These are phyloP conservation scores for Penicillium silybi DNA, from an alignment of 495 filamentous ascomycete species.

Conservation along the genomic window DNA sequence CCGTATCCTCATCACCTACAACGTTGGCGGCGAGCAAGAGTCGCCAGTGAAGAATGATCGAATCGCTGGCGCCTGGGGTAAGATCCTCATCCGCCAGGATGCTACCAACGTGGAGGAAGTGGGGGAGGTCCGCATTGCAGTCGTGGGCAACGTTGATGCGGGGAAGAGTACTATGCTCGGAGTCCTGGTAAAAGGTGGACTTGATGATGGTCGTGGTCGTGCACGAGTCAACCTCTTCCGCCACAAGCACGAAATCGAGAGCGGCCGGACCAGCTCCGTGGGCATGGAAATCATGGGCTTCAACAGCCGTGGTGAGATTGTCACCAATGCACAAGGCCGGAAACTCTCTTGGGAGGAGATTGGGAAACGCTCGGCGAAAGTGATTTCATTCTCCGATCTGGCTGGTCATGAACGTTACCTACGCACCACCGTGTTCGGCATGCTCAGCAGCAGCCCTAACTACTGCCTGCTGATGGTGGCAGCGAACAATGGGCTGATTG, in stretches of 20 bases:
- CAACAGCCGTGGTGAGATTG: slow-evolving; percentile 80
- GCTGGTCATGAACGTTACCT: slow-evolving; percentile 95
- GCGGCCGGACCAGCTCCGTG: slow-evolving; percentile 90
- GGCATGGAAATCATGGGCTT: slow-evolving; percentile 99
- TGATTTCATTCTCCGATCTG: slow-evolving; percentile 93
- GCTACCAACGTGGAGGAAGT: slow-evolving; percentile 76
- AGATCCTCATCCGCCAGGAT: slow-evolving; percentile 73
- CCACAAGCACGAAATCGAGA: slow-evolving; percentile 97
- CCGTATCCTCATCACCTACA: slow-evolving; percentile 78
- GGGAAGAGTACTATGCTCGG: slow-evolving; percentile 97
- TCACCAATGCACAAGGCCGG: slow-evolving; percentile 76
- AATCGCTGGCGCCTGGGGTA: slow-evolving; percentile 69
- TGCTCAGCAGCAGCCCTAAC: slow-evolving; percentile 91
- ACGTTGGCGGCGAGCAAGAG: slow-evolving; percentile 77
- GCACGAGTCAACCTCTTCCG: slow-evolving; percentile 95
- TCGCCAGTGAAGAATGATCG: slow-evolving; percentile 58
- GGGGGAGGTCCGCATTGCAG: slow-evolving; percentile 94
- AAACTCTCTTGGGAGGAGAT: slow-evolving; percentile 98
- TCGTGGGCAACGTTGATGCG: slow-evolving; percentile 96
- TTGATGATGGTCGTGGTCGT: slow-evolving; percentile 93
- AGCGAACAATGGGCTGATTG: slow-evolving; percentile 94
- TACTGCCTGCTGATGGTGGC: slow-evolving; percentile 99
- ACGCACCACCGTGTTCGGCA: slow-evolving; percentile 92
- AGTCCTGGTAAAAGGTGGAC: slow-evolving; percentile 89
- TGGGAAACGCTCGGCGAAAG: slow-evolving; percentile 88